These are phyloP conservation scores for Ampelocalamus luodianensis DNA, from an alignment of 176 grass and related monocot genomes.

Conservation along the genomic window DNA sequence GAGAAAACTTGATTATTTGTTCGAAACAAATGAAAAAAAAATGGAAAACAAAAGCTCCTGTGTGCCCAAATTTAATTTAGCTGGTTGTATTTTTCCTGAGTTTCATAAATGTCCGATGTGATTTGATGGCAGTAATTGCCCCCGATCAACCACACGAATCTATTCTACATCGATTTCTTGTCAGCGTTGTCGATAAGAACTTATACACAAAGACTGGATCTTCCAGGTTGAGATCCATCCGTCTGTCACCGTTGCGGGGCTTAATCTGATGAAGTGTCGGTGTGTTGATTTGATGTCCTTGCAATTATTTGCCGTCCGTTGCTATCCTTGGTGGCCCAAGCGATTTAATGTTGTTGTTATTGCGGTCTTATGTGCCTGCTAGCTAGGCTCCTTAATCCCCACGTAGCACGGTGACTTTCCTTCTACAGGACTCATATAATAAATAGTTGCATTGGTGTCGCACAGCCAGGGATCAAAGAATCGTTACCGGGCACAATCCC, in stretches of 20 bases:
- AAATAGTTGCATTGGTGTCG: not conserved
- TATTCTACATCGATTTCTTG: not conserved
- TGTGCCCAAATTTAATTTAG: not conserved
- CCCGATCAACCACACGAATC: not conserved
- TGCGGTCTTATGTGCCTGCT: not conserved
- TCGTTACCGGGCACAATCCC: too few relatives aligned
- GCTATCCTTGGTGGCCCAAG: not conserved
- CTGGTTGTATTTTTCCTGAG: not conserved
- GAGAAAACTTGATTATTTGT: too few relatives aligned
- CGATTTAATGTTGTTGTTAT: not conserved
- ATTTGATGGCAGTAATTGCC: constrained; percentile 32
- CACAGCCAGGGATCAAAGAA: too few relatives aligned
- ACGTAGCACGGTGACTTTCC: constrained; percentile 14
- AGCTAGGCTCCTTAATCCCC: not conserved
- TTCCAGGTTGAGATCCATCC: constrained; percentile 14
- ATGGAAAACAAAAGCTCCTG: not conserved
- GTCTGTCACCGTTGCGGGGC: constrained; percentile 23
- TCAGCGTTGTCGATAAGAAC: constrained; percentile 25
- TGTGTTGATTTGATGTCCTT: constrained; percentile 1
- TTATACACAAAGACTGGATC: not conserved
- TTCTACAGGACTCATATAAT: not conserved
- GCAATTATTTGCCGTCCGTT: constrained; percentile 29
- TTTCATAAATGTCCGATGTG: not conserved
- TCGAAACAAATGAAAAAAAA: too few relatives aligned
- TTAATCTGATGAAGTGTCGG: not conserved